Percentiles rank a stretch among this genome's conserved stretches.
phyloP scores from a whole-genome alignment of 169 alveolate genomes.

The Cyclospora cayetanensis region DNA sequence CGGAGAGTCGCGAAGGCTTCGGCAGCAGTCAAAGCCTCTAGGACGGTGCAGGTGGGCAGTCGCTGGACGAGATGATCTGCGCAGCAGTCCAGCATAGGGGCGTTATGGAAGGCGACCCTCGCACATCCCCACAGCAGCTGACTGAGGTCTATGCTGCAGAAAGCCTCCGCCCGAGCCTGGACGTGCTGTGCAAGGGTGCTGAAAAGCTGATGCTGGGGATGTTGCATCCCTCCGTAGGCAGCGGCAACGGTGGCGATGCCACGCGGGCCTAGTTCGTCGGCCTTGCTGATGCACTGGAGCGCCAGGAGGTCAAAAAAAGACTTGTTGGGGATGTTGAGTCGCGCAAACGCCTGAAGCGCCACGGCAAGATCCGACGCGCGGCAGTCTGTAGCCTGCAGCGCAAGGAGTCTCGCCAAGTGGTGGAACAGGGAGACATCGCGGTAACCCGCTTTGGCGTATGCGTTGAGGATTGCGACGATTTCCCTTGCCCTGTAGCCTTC shows the following conservation, averaged over 20 bases:
- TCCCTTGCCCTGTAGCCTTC: slow-evolving; percentile 65
- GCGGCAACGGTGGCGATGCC: slow-evolving; percentile 67
- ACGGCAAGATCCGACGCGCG: slow-evolving; percentile 73
- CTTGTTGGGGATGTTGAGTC: slow-evolving; percentile 42
- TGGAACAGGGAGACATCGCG: slow-evolving; percentile 53
- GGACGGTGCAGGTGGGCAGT: slow-evolving; percentile 15
- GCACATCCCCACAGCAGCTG: slow-evolving; percentile 62
- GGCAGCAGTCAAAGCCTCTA: slow-evolving; percentile 45
- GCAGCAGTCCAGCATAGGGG: slow-evolving; percentile 30
- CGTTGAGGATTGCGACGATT: slow-evolving; percentile 59
- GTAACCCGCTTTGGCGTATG: slow-evolving; percentile 61
- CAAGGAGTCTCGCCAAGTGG: slow-evolving; percentile 57
- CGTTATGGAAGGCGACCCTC: neutral
- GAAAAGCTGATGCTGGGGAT: slow-evolving; percentile 23
- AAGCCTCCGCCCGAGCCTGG: slow-evolving; percentile 12
- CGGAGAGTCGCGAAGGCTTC: slow-evolving; percentile 44
- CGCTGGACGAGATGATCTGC: slow-evolving; percentile 29
- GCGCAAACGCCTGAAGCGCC: slow-evolving; percentile 67
- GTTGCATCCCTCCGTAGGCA: slow-evolving; percentile 57
- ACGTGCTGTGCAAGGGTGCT: neutral
- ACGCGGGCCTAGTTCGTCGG: slow-evolving; percentile 56
- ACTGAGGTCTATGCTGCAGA: slow-evolving; percentile 51
- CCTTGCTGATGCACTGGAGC: neutral
- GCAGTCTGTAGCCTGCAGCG: slow-evolving; percentile 60
- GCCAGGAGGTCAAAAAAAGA: slow-evolving; percentile 69